These are phyloP conservation scores for Magnusiomyces magnusii DNA, from an alignment of 1,139 yeast species.

Conservation along the genomic window DNA sequence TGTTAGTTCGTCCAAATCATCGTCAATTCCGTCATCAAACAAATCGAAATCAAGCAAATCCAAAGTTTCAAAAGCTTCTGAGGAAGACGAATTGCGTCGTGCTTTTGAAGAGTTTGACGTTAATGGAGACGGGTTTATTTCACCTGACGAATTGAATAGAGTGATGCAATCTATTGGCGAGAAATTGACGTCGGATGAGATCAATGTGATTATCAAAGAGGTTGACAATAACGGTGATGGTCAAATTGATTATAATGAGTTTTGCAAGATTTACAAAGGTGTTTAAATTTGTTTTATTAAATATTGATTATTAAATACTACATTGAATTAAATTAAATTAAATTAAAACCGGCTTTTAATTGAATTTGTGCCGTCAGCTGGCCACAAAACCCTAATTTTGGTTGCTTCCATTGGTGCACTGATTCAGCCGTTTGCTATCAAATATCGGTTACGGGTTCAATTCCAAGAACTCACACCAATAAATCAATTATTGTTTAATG, in stretches of 20 bases:
- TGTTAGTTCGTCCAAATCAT: not conserved
- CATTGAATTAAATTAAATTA: too few species aligned
- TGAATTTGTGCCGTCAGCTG: too few species aligned
- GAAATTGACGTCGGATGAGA: slow-evolving; percentile 90
- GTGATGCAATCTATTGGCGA: slow-evolving; percentile 97
- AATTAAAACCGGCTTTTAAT: too few species aligned
- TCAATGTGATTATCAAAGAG: slow-evolving; percentile 92
- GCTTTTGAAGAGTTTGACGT: slow-evolving; percentile 85
- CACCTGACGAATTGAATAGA: slow-evolving; percentile 93
- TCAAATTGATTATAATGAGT: slow-evolving; percentile 92
- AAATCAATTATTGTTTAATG: too few species aligned
- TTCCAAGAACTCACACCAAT: too few species aligned
- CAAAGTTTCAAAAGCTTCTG: not conserved
- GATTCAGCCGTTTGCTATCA: too few species aligned
- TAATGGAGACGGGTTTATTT: slow-evolving; percentile 94
- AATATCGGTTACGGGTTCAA: too few species aligned
- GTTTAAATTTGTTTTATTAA: too few species aligned
- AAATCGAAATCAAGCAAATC: not conserved
- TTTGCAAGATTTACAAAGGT: slow-evolving; percentile 27
- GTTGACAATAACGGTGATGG: slow-evolving; percentile 84
- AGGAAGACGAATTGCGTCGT: slow-evolving; percentile 83
- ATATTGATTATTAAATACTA: too few species aligned
- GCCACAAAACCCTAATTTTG: too few species aligned
- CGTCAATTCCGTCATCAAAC: not conserved
- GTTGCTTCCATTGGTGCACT: too few species aligned